Conservation (phyloP, 495 filamentous ascomycete species). For the Penicillium steckii region DNA sequence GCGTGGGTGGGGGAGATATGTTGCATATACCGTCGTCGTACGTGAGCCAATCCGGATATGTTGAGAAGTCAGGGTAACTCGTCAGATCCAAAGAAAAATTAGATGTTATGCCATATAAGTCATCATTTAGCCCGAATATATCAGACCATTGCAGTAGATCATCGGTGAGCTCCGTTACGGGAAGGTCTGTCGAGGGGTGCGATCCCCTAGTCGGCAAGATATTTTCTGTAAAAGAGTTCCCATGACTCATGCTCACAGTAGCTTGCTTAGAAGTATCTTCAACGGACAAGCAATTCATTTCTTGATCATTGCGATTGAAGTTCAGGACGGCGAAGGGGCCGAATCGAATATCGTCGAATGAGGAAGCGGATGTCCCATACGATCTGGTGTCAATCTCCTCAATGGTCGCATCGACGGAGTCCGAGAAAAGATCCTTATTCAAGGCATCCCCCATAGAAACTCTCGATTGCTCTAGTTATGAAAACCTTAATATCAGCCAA, state of each 20-base stretch:
- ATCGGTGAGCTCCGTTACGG: conserved; percentile 5
- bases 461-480: conserved; percentile 21
- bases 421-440: conserved; percentile 17
- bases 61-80: not conserved
- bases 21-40: not conserved
- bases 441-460: conserved; percentile 22
- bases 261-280: not conserved
- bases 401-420: conserved; percentile 25
- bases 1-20: not conserved
- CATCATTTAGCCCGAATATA: conserved; percentile 17
- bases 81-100: conserved; percentile 3
- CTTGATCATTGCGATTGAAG: not conserved
- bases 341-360: conserved; percentile 10
- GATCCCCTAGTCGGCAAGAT: not conserved
- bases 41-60: not conserved
- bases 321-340: conserved; percentile 25
- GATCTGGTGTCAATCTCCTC: conserved; percentile 22
- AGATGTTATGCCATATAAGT: conserved; percentile 12
- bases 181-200: not conserved
- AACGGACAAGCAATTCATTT: not conserved
- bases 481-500: not conserved
- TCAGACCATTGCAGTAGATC: conserved; percentile 28
- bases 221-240: not conserved
- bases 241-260: too few relatives aligned
- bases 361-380: conserved; percentile 4